Base-by-base conservation (phyloP, 2,329 filamentous ascomycete species). In the Helicocarpus griseus region DNA sequence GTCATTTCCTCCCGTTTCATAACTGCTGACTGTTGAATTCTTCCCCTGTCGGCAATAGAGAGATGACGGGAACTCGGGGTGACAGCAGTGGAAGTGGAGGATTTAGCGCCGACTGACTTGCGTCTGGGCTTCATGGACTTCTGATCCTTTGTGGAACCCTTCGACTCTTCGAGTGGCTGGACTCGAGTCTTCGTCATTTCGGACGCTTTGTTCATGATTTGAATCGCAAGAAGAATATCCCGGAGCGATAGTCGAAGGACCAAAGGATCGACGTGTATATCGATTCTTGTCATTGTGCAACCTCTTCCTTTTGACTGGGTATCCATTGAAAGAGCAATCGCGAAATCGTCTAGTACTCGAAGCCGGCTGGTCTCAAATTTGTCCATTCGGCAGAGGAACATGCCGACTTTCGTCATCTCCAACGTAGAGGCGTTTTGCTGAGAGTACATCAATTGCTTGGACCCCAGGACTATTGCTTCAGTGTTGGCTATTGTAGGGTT, bases 311-410 rank as follows among this genome's bases (percentile, higher is more conserved):
- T 77, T 1, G 77, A 73, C 38, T 79, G 75, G 58, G 81, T 83
- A 62, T 98, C 91, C 74, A 98, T 82, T 2, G 88, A 93, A 60
- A 95, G 77, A 56, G 93, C 87, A 8, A 97, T 75, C 2, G 89
- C 95, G 66, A 98, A 98, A 68, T 98, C 90, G 64, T 99, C 94
- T 29, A 99, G 80, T 55, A 99, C 95, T 17, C 93, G 83, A 44
- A 98, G 77, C 35, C 89, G 82, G 38, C 85, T 90, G 3, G 87
- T 89, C 59, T 98, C 91, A 60, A 97, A 97, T 56, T 84, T 87
- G 68, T 99, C 94, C 93, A 99, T 98, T 11, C 93, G 86, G 65
- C 94, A 98, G 29, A 98, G 70, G 67, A 96, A 99, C 93, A 99
- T 98, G 60, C 93, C 93, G 49, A 97, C 81, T 63, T 97, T 85